These are phyloP conservation scores for Fagopyrum tataricum DNA, from an alignment of 148 eudicot genomes.

Conservation along the genomic window DNA sequence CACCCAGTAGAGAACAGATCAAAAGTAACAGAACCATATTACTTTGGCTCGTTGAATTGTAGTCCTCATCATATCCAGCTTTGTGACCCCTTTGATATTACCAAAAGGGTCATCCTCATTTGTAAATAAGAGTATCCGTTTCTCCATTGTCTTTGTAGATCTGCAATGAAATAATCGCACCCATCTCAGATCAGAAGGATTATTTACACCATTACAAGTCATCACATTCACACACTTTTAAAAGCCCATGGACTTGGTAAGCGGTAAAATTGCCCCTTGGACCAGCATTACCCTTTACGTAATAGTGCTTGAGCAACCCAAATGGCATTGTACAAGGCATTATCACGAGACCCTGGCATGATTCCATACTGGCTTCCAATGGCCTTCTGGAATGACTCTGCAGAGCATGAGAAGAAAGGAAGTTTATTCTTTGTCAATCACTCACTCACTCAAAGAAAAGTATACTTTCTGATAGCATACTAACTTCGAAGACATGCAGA, in stretches of 20 bases:
- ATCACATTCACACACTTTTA: not conserved
- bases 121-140: conserved; percentile 72
- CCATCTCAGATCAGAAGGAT: conserved; percentile 10
- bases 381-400: conserved; percentile 66
- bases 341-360: conserved; percentile 74
- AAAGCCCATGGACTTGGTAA: not conserved
- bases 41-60: conserved; percentile 75
- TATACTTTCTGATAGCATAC: not conserved
- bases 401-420: not conserved
- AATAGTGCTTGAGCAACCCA: conserved; percentile 97
- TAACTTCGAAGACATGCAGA: not conserved
- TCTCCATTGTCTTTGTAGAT: conserved; percentile 78
- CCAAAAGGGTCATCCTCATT: conserved; percentile 99
- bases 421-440: not conserved
- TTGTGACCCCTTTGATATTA: conserved; percentile 64
- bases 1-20: not conserved
- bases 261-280: not conserved
- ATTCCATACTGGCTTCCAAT: conserved; percentile 85
- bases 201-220: not conserved
- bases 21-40: not conserved
- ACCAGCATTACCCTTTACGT: conserved; percentile 68
- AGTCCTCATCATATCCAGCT: conserved; percentile 85
- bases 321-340: conserved; percentile 84
- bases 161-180: conserved; percentile 27
- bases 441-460: not conserved